Evolutionary conservation across 768 basidiomycete genomes (phyloP), one percentile per base, ranked within the genome.

Genomic region (Collybiopsis luxurians): DNA sequence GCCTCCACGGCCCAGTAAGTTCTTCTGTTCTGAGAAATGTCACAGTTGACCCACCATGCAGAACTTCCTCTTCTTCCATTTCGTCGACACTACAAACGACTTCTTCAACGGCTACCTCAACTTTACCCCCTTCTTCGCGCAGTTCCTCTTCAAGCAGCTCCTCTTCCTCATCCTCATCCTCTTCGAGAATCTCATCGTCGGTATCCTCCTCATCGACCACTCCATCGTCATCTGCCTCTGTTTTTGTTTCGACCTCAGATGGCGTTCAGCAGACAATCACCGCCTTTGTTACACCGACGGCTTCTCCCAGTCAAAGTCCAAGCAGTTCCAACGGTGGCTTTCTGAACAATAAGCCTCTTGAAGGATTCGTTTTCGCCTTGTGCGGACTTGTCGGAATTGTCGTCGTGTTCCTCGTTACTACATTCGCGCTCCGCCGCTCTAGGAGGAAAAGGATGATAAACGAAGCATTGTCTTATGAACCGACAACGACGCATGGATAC

Each of bases 321-420:
- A 17, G 69, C 2, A 47, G 65, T 15, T 39, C 66, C 11, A 44
- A 17, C n/a, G 63, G 67, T 9, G 63, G 75, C 11, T 90, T 91
- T 71, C 65, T 90, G 36, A 69, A 83, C 57, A 86, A 90, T 69
- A 87, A 83, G 68, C 73, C 79, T n/a, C 73, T 85, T n/a, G 79
- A 81, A 40, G 82, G 82, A 6, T 69, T 80, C 9, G 77, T 89
- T 15, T 86, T 90, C 57, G 69, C 76, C 28, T 50, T 84, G 19
- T 73, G 75, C 39, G 85, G 81, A 13, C 50, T 86, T 38, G 60
- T 78, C 28, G 79, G 63, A 1, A 75, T 86, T 43, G 59, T 79
- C 45, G 44, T 83, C 53, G 40, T 87, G 54, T 65, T 84, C 55
- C 53, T 73, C 30, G 19, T 77, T 21, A 66, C 72, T 12, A 82